Percentiles rank a stretch among this genome's conserved stretches.
Conservation (phyloP, 2,329 filamentous ascomycete species). For the Blastomyces percursus region DNA sequence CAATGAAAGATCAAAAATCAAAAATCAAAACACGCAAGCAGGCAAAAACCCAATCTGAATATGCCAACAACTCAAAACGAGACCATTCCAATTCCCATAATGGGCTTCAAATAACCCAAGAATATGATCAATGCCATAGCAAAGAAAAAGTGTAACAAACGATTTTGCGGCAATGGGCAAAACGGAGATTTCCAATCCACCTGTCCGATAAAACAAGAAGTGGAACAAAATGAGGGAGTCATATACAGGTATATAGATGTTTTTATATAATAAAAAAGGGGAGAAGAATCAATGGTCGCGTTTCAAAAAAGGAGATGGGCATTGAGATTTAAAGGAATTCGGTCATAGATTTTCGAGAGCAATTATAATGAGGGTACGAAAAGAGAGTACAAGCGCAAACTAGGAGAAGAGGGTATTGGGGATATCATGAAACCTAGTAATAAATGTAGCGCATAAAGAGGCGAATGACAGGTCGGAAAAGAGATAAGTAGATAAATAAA, state of each 20-base stretch:
- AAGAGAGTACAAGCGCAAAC: neutral
- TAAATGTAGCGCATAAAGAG: neutral
- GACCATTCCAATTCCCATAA: neutral
- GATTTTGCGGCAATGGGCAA: neutral
- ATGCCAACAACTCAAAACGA: neutral
- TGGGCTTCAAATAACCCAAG: neutral
- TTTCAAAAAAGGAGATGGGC: neutral
- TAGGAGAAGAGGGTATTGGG: neutral
- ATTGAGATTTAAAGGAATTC: neutral
- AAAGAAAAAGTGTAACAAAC: neutral
- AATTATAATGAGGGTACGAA: neutral
- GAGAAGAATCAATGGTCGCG: neutral
- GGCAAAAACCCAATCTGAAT: neutral
- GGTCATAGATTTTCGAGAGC: neutral
- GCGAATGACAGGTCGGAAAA: neutral
- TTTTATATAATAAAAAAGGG: neutral
- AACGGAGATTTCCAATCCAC: neutral
- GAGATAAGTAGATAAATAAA: neutral
- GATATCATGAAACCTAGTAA: conserved; percentile 2
- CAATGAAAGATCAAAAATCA: neutral
- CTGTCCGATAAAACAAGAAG: neutral
- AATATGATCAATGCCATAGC: neutral
- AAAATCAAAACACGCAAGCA: neutral
- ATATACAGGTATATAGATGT: neutral
- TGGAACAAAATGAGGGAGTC: neutral